These are phyloP conservation scores for Byssochlamys sp. DNA, from an alignment of 2,329 filamentous ascomycete species.

Conservation along the genomic window DNA sequence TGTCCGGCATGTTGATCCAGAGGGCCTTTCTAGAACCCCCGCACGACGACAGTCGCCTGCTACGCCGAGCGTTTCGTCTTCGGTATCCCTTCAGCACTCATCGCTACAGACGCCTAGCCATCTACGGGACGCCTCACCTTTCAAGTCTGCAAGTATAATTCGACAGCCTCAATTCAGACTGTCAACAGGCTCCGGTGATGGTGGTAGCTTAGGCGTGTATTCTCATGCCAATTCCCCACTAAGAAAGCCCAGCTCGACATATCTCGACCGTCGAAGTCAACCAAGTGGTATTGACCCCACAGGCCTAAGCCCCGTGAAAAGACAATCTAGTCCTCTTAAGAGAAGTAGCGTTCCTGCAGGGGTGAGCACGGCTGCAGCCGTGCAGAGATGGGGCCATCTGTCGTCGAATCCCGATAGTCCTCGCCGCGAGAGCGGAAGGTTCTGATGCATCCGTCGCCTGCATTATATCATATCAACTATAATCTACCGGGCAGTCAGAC, in stretches of 20 bases:
- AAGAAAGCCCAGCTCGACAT: constrained; percentile 63
- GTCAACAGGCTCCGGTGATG: constrained; percentile 43
- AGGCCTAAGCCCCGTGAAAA: constrained; percentile 28
- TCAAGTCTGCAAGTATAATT: constrained; percentile 36
- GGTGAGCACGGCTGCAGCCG: constrained; percentile 22
- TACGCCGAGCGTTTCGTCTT: constrained; percentile 5
- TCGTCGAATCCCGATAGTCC: constrained; percentile 8
- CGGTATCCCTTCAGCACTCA: constrained; percentile 18
- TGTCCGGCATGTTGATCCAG: constrained; percentile 60
- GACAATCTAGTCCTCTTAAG: constrained; percentile 34
- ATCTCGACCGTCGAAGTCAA: constrained; percentile 33
- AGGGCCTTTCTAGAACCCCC: constrained; percentile 37
- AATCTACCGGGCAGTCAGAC: constrained; percentile 3
- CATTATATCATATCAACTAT: background rate
- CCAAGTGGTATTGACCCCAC: constrained; percentile 28
- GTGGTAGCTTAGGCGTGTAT: constrained; percentile 71
- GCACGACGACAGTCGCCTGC: constrained; percentile 9
- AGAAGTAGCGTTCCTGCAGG: constrained; percentile 31
- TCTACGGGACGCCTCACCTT: constrained; percentile 40
- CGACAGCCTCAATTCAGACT: constrained; percentile 47
- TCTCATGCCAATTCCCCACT: constrained; percentile 73
- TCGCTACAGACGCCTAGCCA: constrained; percentile 33
- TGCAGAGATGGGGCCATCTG: constrained; percentile 26
- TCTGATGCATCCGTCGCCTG: constrained; percentile 7
- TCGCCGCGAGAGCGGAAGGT: constrained; percentile 22